A percentile compares a stretch with the other conserved stretches of the same genome.
These are phyloP conservation scores for Rhizophagus sp. DNA, from an alignment of 192 early-diverging fungal species.

Conservation along the genomic window DNA sequence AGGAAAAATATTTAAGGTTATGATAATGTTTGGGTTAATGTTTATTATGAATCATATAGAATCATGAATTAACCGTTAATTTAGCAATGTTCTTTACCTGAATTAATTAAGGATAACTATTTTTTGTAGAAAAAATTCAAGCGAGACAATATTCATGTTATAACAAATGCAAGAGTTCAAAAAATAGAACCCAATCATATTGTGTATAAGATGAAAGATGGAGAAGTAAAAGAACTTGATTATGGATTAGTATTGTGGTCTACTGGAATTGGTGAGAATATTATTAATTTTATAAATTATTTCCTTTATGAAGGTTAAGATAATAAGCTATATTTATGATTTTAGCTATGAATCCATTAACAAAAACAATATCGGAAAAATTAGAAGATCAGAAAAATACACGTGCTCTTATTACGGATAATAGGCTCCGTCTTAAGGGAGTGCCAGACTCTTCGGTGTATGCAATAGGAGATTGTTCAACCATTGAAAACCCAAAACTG, in stretches of 20 bases:
- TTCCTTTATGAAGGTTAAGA: too few species aligned
- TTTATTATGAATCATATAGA: too few species aligned
- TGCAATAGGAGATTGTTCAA: slow-evolving; percentile 76
- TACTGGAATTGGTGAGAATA: slow-evolving; percentile 51
- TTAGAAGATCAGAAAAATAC: slow-evolving; percentile 55
- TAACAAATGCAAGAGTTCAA: slow-evolving; percentile 69
- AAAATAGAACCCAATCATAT: slow-evolving; percentile 56
- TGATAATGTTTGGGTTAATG: too few species aligned
- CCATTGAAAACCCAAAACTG: slow-evolving; percentile 67
- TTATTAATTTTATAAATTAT: too few species aligned
- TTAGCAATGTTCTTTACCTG: too few species aligned
- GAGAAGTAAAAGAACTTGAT: slow-evolving; percentile 36
- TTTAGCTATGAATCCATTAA: slow-evolving; percentile 54
- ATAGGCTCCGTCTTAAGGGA: slow-evolving; percentile 57
- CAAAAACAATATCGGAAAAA: slow-evolving; percentile 51
- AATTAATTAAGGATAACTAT: not conserved
- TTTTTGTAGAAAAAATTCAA: slow-evolving; percentile 45
- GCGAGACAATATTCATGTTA: slow-evolving; percentile 63
- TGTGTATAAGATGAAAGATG: slow-evolving; percentile 52
- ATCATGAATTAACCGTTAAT: too few species aligned
- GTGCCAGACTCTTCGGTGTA: slow-evolving; percentile 55
- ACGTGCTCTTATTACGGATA: slow-evolving; percentile 63
- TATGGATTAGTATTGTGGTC: slow-evolving; percentile 60
- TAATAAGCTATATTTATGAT: too few species aligned
- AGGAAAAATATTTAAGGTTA: not conserved